Conservation (phyloP, 768 basidiomycete species). For the Suillus weaverae region DNA sequence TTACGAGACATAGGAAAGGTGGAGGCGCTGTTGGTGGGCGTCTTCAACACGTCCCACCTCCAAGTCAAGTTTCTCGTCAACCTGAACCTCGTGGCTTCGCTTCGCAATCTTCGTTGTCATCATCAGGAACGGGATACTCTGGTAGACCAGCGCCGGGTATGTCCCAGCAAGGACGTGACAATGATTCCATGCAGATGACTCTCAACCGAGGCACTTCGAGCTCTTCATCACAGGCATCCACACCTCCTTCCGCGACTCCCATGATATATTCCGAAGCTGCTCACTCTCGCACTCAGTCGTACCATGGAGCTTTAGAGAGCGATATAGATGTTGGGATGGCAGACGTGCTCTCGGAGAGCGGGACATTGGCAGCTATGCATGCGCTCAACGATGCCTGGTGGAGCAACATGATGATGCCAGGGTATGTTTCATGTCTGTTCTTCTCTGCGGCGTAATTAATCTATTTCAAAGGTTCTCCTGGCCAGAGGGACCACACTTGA, state of each 20-base stretch:
- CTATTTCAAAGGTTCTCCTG: constrained; percentile 28
- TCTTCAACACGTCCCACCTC: constrained; percentile 50
- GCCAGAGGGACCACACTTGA: constrained; percentile 30
- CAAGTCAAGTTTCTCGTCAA: constrained; percentile 30
- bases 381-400: constrained; percentile 73
- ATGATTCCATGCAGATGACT: constrained; percentile 35
- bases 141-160: constrained; percentile 15
- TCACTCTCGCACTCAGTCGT: constrained; percentile 40
- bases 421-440: constrained; percentile 39
- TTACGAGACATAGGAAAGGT: constrained; percentile 69
- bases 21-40: constrained; percentile 56
- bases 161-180: constrained; percentile 20
- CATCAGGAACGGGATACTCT: constrained; percentile 22
- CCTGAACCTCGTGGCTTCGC: constrained; percentile 15
- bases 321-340: constrained; percentile 25
- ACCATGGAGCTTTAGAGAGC: neutral
- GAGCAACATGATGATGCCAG: constrained; percentile 85
- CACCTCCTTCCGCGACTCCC: neutral
- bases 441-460: constrained; percentile 1
- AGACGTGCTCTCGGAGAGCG: constrained; percentile 39
- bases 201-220: neutral
- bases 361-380: constrained; percentile 71
- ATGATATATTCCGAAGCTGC: constrained; percentile 38
- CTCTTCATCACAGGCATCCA: neutral
- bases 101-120: constrained; percentile 33